Base-by-base conservation (phyloP, 2,329 filamentous ascomycete genomes). In the Geoglossum cookeanum region DNA sequence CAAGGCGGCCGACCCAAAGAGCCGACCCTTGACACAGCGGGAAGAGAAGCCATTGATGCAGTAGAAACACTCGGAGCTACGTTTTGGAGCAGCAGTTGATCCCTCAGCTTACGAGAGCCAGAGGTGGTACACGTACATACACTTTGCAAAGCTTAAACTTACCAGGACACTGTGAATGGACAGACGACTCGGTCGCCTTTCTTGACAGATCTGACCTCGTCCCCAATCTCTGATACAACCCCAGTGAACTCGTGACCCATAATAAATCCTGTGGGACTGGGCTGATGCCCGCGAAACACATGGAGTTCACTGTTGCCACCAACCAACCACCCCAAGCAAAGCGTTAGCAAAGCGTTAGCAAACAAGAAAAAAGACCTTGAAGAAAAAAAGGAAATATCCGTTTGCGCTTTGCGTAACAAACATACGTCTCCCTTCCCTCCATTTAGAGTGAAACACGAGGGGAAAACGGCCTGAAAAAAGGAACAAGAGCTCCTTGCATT, bases 161-260 rank as follows among this genome's bases (percentile, higher is more conserved):
- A 85, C 80, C 87, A 91, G 15, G 84, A 88, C 35, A 79, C 75
- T 29, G 88, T 95, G 68, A 95, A 95, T 0, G 90, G 87, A 29
- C 83, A 79, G 22, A 95, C 87, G 35, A 95, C 75, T 63, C 80
- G 79, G 68, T 95, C 89, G 4, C 88, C 89, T 56, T 83, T 73
- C 61, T 80, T 73, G 61, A 94, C 74, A 0, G 75, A 79, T 63
- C 78, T 82, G 51, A 95, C 86, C 1, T 72, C 75, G 15, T 76
- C 71, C 0, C 89, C 89, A 49, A 77, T 72, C 60, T 85, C 79
- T 37, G 82, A 76, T 8, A 94, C 79, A 29, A 75, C 77, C 4
- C 90, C 90, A 1, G 86, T 87, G 66, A 94, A 94, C 66, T 95
- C 90, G 67, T 95, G 90, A 59, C 88, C 86, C 84, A 79, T 81